Conservation (phyloP, 345 rosid species). For the Rhodamnia rubescens region DNA sequence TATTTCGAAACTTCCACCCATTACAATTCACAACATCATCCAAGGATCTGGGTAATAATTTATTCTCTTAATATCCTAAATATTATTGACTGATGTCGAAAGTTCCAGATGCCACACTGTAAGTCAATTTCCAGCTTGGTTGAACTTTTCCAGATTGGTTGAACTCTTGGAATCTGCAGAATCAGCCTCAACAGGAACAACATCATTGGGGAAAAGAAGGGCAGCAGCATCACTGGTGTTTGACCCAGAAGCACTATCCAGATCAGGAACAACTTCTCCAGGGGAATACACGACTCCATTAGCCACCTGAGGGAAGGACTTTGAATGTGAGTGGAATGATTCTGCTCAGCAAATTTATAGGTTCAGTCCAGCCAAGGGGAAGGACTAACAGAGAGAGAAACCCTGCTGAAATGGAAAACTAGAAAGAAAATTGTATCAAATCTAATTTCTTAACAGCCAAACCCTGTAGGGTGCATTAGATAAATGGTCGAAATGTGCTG, state of each 20-base stretch:
- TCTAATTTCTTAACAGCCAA: neutral
- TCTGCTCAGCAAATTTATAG: neutral
- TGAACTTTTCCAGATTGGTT: neutral
- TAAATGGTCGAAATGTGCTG: neutral
- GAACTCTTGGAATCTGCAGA: constrained; percentile 5
- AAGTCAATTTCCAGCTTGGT: constrained; percentile 17
- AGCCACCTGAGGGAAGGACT: neutral
- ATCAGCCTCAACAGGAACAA: neutral
- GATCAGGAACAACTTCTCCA: neutral
- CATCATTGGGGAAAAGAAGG: neutral
- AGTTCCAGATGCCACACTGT: constrained; percentile 1
- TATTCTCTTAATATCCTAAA: too few relatives aligned
- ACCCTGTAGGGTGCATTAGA: neutral
- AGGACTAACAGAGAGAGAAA: neutral
- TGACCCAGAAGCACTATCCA: neutral
- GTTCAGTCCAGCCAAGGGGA: neutral
- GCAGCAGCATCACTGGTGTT: neutral
- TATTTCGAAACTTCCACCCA: too few relatives aligned
- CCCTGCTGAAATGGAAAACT: neutral
- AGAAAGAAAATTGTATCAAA: neutral
- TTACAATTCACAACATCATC: too few relatives aligned
- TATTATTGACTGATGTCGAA: too few relatives aligned
- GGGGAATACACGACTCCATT: neutral
- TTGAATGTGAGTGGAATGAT: neutral
- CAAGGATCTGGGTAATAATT: too few relatives aligned